phyloP scores from a whole-genome alignment of 148 eudicot genomes.

The Amaranthus palmeri region DNA sequence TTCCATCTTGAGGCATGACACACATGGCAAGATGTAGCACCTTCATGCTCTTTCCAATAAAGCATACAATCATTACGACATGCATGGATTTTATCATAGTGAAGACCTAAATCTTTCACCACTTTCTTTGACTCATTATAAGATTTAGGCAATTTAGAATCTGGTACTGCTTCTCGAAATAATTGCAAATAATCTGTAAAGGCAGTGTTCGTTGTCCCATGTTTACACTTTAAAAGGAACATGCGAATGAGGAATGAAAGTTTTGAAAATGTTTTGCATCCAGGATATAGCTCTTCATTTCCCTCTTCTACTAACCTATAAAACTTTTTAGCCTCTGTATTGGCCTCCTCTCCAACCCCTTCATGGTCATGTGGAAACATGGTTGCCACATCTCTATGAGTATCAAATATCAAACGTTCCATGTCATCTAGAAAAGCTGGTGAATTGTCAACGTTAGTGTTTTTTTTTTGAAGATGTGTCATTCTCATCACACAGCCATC shows the following conservation, averaged over 20 bases:
- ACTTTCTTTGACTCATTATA: not conserved
- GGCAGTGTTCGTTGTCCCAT: not conserved
- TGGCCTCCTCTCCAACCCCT: not conserved
- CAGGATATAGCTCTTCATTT: constrained; percentile 1
- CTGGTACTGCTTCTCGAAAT: not conserved
- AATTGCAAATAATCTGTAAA: not conserved
- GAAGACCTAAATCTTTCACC: constrained; percentile 1
- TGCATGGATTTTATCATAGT: not conserved
- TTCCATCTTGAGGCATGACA: constrained; percentile 5
- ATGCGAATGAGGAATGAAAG: not conserved
- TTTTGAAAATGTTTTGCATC: not conserved
- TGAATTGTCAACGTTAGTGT: not conserved
- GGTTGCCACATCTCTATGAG: not conserved
- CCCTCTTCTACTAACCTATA: constrained; percentile 3
- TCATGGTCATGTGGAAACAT: too few relatives aligned
- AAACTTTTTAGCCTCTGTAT: not conserved
- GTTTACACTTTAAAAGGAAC: not conserved
- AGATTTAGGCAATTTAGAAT: not conserved
- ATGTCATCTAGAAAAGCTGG: not conserved
- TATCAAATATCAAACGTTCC: not conserved
- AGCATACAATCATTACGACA: constrained; percentile 11
- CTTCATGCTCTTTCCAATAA: constrained; percentile 2
- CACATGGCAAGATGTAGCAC: not conserved
- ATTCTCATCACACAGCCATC: not conserved
- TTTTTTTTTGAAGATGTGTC: not conserved